Percentiles rank a stretch among this genome's conserved stretches.
phyloP scores from a whole-genome alignment of 2,329 filamentous ascomycete genomes.

The Cercospora beticola region DNA sequence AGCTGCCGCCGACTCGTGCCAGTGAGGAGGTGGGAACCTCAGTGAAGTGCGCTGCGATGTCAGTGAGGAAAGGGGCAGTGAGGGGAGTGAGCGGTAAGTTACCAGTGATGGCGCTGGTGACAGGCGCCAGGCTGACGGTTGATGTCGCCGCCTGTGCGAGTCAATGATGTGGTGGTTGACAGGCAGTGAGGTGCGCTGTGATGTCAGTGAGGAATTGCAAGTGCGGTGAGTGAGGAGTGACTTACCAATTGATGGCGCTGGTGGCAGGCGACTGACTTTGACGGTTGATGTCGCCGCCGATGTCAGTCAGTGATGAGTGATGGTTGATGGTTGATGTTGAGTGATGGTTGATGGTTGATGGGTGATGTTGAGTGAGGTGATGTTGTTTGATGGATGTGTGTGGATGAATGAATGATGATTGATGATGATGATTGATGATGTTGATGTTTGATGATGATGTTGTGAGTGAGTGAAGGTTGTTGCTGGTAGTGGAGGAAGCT shows the following conservation, averaged over 20 bases:
- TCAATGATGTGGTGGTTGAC: not conserved
- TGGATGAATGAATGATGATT: not conserved
- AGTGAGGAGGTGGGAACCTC: not conserved
- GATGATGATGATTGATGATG: not conserved
- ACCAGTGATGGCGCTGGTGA: not conserved
- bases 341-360: no score
- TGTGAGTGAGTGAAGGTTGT: not conserved
- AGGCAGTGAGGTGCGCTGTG: not conserved
- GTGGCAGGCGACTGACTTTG: not conserved
- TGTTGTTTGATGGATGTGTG: slow-evolving; percentile 3
- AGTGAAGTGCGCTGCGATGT: not conserved
- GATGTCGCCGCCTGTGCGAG: not conserved
- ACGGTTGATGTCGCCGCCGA: not conserved
- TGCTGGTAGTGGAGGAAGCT: slow-evolving; percentile 2
- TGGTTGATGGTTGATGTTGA: not conserved
- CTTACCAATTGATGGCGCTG: not conserved
- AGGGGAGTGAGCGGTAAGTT: not conserved
- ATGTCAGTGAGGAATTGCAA: not conserved
- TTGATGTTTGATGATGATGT: not conserved
- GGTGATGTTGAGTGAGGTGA: not conserved
- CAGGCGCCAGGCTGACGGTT: not conserved
- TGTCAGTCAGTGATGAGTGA: not conserved
- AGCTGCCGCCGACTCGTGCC: not conserved
- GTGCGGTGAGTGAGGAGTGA: not conserved
- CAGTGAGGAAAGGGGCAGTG: not conserved